phyloP scores from a whole-genome alignment of 768 basidiomycete species.

The Lentinula edodes region DNA sequence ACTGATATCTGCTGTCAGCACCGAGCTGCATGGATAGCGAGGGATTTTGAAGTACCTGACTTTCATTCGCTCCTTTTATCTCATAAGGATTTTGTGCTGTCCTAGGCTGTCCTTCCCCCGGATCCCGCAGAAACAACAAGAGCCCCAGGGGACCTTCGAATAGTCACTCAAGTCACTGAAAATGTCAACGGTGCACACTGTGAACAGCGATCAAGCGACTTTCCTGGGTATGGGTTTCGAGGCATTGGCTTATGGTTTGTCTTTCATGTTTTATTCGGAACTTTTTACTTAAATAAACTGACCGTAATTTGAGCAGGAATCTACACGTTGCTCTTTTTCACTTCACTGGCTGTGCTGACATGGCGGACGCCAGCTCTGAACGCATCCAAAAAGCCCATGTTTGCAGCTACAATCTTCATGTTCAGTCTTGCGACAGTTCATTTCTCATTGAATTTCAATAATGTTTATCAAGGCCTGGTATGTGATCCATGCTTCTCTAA shows the following conservation, averaged over 20 bases:
- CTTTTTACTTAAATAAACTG: not conserved
- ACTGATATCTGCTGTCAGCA: too few species aligned
- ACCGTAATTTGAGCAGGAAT: not conserved
- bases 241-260: not conserved
- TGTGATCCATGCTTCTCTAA: not conserved
- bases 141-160: not conserved
- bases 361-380: not conserved
- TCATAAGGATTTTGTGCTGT: too few species aligned
- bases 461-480: not conserved
- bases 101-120: too few species aligned
- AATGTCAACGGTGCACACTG: not conserved
- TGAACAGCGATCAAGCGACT: not conserved
- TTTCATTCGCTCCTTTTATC: too few species aligned
- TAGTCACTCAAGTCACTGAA: not conserved
- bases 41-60: too few species aligned
- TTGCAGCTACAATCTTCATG: not conserved
- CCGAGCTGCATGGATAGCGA: too few species aligned
- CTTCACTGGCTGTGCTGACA: not conserved
- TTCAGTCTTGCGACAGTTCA: not conserved
- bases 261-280: not conserved
- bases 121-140: too few species aligned
- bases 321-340: not conserved
- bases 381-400: not conserved
- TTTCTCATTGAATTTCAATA: not conserved
- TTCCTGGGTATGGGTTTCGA: not conserved